Base-by-base conservation (phyloP, 2,329 filamentous ascomycete genomes). In the Thielaviopsis ethacetica region DNA sequence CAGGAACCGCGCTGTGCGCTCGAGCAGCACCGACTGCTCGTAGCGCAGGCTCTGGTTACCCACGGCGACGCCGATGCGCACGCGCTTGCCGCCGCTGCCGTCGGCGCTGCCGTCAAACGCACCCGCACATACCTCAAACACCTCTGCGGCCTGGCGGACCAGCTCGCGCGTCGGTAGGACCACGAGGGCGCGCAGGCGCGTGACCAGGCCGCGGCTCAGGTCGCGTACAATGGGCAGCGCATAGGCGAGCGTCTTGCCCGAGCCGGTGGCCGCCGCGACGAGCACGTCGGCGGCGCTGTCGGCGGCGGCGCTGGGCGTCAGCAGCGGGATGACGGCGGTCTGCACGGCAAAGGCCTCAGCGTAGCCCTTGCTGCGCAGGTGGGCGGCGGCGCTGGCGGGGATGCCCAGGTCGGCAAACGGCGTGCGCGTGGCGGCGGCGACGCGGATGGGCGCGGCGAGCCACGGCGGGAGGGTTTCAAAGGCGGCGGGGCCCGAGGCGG, bases 181-280 rank as follows among this genome's bases (percentile, higher is more conserved):
- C 53, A 98, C 82, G 0, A 98, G 71, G 0, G 85, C 91, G 47
- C 87, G 80, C 9, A 98, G 72, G 59, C 80, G 80, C 0, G 85
- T 86, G 12, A 82, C 76, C 22, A 73, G 72, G 15, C 79, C 78
- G 34, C 79, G 75, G 63, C 85, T 84, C 54, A 98, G 74, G 56
- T 85, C 83, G 53, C 89, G 82, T 3, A 95, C 79, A 61, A 98
- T 82, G 0, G 93, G 93, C 2, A 98, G 73, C 0, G 91, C 81
- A 66, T 98, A 98, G 0, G 91, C 86, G 17, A 98, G 71, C 0
- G 93, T 98, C 69, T 98, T 98, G 59, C 93, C 93, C 0, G 93
- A 97, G 9, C 93, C 93, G 0, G 93, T 98, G 1, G 91, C 87
- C 0, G 94, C 93, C 7, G 90, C 93, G 2, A 98, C 84, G 52